phyloP scores from a whole-genome alignment of 2,329 filamentous ascomycete genomes.

The Hirsutella thompsonii region DNA sequence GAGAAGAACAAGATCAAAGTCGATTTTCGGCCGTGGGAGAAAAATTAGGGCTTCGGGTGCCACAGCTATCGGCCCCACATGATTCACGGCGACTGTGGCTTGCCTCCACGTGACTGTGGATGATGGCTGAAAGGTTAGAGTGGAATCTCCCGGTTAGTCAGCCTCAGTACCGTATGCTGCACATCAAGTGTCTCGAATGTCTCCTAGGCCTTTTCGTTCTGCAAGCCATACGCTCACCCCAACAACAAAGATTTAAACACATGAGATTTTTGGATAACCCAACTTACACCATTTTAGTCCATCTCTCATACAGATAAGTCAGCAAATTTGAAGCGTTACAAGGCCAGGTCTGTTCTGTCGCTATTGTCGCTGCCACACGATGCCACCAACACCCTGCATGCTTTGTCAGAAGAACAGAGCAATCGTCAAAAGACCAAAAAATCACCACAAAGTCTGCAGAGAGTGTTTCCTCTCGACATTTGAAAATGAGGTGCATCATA shows the following conservation, averaged over 20 bases:
- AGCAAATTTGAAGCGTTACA: no score
- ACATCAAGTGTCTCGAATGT: no score
- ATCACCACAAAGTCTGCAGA: slow-evolving; percentile 86
- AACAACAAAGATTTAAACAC: no score
- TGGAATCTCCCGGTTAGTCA: no score
- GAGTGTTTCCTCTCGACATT: slow-evolving; percentile 78
- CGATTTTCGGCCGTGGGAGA: slow-evolving; percentile 17
- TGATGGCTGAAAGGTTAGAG: neutral
- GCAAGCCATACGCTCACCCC: no score
- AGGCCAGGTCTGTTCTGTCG: no score
- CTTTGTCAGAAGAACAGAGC: slow-evolving; percentile 67
- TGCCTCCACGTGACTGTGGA: neutral
- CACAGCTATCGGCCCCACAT: slow-evolving; percentile 8
- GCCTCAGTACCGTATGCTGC: no score
- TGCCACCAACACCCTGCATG: slow-evolving; percentile 68
- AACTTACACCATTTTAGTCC: no score
- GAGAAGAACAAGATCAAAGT: slow-evolving; percentile 14
- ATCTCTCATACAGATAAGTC: no score
- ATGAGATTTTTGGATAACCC: no score
- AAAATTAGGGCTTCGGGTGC: slow-evolving; percentile 24
- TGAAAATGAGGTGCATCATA: slow-evolving; percentile 88
- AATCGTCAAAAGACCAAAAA: slow-evolving; percentile 87
- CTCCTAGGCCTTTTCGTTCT: no score
- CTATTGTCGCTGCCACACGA: slow-evolving; percentile 22
- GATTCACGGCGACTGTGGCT: neutral